Conservation (phyloP, 257 asterid species). For the Salvia rosmarinus region DNA sequence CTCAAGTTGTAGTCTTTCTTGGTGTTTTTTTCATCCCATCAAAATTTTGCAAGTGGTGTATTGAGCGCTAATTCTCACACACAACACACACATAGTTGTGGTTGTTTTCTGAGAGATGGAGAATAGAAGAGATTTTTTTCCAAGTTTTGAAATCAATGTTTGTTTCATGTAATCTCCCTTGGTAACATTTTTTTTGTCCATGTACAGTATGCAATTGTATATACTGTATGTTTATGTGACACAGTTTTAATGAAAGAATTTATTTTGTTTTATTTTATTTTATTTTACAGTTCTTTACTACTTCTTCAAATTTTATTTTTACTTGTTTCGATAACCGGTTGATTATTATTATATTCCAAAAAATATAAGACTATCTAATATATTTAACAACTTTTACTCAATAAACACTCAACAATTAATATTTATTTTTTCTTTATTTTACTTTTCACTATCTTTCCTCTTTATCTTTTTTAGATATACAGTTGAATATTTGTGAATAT, state of each 20-base stretch:
- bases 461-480: no score
- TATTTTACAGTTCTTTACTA: no score
- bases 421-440: no score
- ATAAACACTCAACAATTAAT: no score
- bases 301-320: no score
- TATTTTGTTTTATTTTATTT: neutral
- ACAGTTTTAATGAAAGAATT: neutral
- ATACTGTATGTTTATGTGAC: neutral
- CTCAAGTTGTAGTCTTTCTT: slow-evolving; percentile 11
- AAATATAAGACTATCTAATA: no score
- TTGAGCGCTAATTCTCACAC: neutral
- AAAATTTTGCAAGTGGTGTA: slow-evolving; percentile 17
- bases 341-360: no score
- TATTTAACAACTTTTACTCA: no score
- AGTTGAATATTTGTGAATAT: no score
- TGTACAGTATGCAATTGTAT: neutral
- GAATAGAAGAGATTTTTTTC: slow-evolving; percentile 7
- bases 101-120: slow-evolving; percentile 9
- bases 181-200: neutral
- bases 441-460: no score
- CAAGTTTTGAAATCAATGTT: slow-evolving; percentile 11
- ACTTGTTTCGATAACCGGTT: neutral
- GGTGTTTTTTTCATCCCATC: slow-evolving; percentile 6
- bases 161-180: no score
- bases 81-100: neutral